A percentile compares a stretch with the other conserved stretches of the same genome.
phyloP scores from a whole-genome alignment of 164 flowering plant species.

The Dillenia turbinata region DNA sequence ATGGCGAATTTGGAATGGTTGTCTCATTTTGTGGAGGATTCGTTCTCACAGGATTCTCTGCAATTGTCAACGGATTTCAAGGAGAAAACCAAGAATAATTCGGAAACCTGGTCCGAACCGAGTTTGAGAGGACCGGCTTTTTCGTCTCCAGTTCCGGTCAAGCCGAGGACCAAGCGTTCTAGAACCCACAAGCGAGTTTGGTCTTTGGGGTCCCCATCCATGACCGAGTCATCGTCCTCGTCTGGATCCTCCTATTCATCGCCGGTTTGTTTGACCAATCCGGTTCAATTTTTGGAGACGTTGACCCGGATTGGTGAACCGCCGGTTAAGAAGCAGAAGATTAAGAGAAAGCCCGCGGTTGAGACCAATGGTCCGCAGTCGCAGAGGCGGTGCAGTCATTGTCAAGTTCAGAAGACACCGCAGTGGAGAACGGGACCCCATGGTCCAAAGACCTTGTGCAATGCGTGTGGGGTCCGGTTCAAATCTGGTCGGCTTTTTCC shows the following conservation, averaged over 20 bases:
- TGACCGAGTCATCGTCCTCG: conserved; percentile 37
- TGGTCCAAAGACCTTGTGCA: conserved; percentile 84
- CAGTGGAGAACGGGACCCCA: conserved; percentile 93
- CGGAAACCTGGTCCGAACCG: conserved; percentile 20
- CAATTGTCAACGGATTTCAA: conserved; percentile 11
- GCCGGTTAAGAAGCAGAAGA: conserved; percentile 34
- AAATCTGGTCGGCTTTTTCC: conserved; percentile 89
- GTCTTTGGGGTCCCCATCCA: conserved; percentile 19
- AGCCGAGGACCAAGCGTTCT: conserved; percentile 54
- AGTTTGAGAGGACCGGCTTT: conserved; percentile 11
- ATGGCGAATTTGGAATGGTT: conserved; percentile 66
- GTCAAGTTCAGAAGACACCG: conserved; percentile 79
- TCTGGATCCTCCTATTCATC: conserved; percentile 23
- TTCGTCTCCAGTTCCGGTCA: conserved; percentile 32
- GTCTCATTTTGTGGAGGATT: conserved; percentile 77
- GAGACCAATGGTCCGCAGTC: conserved; percentile 15
- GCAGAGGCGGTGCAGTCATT: conserved; percentile 68
- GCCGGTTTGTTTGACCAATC: conserved; percentile 8
- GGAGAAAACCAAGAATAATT: conserved; percentile 2
- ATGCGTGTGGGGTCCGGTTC: conserved; percentile 90
- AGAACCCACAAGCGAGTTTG: conserved; percentile 28
- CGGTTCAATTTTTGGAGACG: conserved; percentile 15
- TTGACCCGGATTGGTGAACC: conserved; percentile 22
- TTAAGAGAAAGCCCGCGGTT: conserved; percentile 13
- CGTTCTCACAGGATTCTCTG: conserved; percentile 40